These are phyloP conservation scores for Trichoderma koningiopsis DNA, from an alignment of 2,329 filamentous ascomycete genomes.

Conservation along the genomic window DNA sequence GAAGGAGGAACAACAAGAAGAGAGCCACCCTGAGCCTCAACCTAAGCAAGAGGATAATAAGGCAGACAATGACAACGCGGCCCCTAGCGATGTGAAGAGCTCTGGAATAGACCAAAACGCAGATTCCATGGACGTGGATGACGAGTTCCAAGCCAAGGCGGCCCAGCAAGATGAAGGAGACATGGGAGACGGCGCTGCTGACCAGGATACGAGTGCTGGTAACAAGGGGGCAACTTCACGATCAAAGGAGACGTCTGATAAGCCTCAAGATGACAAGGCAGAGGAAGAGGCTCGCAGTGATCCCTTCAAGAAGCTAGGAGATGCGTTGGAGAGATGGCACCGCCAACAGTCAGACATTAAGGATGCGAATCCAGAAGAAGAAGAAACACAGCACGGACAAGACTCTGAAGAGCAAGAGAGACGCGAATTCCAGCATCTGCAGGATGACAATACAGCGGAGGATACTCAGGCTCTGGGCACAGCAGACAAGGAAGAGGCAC, in stretches of 20 bases:
- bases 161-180: conserved; percentile 68
- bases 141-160: conserved; percentile 60
- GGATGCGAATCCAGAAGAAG: conserved; percentile 52
- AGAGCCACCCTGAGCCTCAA: conserved; percentile 49
- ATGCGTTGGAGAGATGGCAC: conserved; percentile 92
- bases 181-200: conserved; percentile 64
- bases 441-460: conserved; percentile 77
- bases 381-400: conserved; percentile 51
- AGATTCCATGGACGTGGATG: conserved; percentile 63
- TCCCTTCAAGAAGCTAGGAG: conserved; percentile 91
- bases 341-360: conserved; percentile 82
- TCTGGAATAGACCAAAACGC: conserved; percentile 67
- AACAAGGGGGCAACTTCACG: conserved; percentile 60
- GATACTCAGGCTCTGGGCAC: conserved; percentile 91
- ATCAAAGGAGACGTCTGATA: conserved; percentile 52
- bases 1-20: conserved; percentile 46
- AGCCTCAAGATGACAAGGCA: conserved; percentile 49
- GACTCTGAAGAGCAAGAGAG: conserved; percentile 67
- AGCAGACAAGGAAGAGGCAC: conserved; percentile 83
- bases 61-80: conserved; percentile 62
- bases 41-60: conserved; percentile 51
- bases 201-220: conserved; percentile 64
- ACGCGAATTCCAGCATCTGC: conserved; percentile 91
- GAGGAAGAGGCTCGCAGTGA: conserved; percentile 55
- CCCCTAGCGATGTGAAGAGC: conserved; percentile 64